Evolutionary conservation across 2,329 filamentous ascomycete genomes (phyloP).

Genomic region (Myriosclerotinia duriaeana): DNA sequence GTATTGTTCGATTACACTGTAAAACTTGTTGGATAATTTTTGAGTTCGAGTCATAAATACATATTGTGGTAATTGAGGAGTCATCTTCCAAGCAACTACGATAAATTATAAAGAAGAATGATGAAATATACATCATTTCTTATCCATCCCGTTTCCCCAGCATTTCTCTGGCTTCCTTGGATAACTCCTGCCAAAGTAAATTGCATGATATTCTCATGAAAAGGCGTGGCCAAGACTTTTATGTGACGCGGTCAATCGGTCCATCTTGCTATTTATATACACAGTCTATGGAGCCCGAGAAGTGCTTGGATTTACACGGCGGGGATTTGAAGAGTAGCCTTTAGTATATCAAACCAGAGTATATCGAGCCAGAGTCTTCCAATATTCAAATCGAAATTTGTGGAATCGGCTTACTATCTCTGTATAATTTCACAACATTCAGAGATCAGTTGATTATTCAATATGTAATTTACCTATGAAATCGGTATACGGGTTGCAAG

Average conservation of each 20-base stretch:
- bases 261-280: slow-evolving; percentile 11
- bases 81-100: no score
- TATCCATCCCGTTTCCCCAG: background rate
- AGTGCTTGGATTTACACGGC: background rate
- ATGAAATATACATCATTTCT: no score
- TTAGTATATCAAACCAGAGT: no score
- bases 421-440: no score
- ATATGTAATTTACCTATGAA: background rate
- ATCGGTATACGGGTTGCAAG: background rate
- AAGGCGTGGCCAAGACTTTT: background rate
- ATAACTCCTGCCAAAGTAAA: slow-evolving; percentile 8
- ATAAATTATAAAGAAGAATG: no score
- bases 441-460: no score
- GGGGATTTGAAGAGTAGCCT: no score
- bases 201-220: slow-evolving; percentile 8
- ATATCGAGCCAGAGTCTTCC: no score
- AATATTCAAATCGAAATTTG: no score
- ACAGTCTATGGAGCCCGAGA: background rate
- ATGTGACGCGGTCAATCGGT: background rate
- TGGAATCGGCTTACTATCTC: no score
- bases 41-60: background rate
- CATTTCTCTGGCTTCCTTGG: slow-evolving; percentile 4
- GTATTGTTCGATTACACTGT: background rate
- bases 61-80: background rate
- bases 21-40: background rate